Evolutionary conservation across 73 alveolate species (phyloP), one percentile per base, ranked within the genome.

Genomic region (Uronychia setigera): DNA sequence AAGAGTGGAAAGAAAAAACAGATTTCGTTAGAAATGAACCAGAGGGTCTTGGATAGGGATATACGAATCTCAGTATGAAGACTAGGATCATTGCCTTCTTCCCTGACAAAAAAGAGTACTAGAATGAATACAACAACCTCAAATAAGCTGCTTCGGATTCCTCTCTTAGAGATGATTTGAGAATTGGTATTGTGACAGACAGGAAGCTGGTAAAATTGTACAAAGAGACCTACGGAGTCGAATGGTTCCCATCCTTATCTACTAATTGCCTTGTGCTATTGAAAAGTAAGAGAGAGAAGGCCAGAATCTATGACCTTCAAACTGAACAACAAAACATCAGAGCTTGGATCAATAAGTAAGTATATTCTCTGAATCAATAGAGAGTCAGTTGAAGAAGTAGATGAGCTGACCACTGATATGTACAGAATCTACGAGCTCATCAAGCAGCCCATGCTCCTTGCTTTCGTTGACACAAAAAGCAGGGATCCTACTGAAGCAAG

Each of bases 31-130:
- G 74, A 0, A 76, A 80, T 25, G 35, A 80, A 1, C 13, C 26
- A 26, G 29, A 30, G 31, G 46, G 85, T 32, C 76, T 88, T 11
- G 86, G 86, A 19, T 82, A 74, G 26, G 13, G 26, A 0, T 88
- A 32, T 31, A 28, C n/a, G 26, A 27, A 74, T n/a, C 35, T 75
- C 33, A 74, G 32, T 26, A 82, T 35, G 19, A 57, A 80, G 58
- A 88, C 94, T 0, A n/a, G 94, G 30, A 90, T 88, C 46, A 74
- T 88, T 29, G 90, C 87, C 26, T 81, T 88, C 31, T 29, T 88
- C 60, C 33, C 32, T n/a, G 87, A 88, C 60, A 82, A 81, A 46
- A 83, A 82, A 0, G 89, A 81, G 34, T 82, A 26, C 76, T 9
- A 74, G 29, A 80, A 81, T 26, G 87, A 88, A 58, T 28, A 78